phyloP scores from a whole-genome alignment of 352 stramenopile genomes.

The Phytopythium litorale region DNA sequence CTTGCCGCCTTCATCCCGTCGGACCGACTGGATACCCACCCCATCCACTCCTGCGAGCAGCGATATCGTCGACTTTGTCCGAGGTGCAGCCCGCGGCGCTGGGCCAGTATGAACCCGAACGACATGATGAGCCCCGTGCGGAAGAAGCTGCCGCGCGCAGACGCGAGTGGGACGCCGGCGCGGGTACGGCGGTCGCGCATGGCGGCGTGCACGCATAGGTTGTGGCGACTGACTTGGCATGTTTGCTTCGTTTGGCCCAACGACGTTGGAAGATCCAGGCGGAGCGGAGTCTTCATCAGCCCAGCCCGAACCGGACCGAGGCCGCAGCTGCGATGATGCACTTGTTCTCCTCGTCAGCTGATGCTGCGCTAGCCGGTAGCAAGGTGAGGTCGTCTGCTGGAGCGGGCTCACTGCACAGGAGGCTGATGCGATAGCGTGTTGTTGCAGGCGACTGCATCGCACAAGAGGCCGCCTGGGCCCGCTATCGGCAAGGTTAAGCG shows the following conservation, averaged over 20 bases:
- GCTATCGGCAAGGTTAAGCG: constrained; percentile 44
- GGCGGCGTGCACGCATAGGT: neutral
- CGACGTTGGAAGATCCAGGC: constrained; percentile 1
- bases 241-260: neutral
- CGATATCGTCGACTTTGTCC: neutral
- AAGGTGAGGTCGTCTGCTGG: constrained; percentile 5
- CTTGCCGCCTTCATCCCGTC: neutral
- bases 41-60: neutral
- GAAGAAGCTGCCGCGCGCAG: constrained; percentile 11
- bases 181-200: constrained; percentile 7
- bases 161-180: constrained; percentile 21
- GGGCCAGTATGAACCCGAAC: constrained; percentile 20
- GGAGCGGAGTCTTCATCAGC: constrained; percentile 49
- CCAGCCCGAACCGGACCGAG: constrained; percentile 75
- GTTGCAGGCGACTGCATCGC: neutral
- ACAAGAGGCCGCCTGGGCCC: constrained; percentile 10
- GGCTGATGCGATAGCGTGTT: neutral
- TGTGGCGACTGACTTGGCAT: neutral
- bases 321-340: constrained; percentile 80
- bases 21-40: neutral
- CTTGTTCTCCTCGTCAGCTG: constrained; percentile 44
- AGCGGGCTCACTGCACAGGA: neutral
- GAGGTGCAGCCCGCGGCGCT: neutral
- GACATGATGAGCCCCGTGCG: constrained; percentile 44
- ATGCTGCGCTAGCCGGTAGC: neutral